Evolutionary conservation across 805 yeast genomes (phyloP).

Genomic region (Ogataea henricii): DNA sequence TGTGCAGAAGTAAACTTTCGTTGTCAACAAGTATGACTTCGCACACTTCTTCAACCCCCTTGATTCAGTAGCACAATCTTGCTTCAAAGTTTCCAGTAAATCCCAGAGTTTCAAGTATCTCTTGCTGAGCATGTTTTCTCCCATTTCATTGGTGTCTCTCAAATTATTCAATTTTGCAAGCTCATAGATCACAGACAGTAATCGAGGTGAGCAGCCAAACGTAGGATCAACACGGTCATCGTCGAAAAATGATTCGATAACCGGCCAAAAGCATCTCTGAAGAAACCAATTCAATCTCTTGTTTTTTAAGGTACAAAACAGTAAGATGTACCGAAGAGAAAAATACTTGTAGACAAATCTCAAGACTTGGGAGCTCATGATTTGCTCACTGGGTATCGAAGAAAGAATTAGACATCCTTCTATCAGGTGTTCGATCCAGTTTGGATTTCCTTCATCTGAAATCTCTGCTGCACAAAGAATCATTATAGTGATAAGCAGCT

Average conservation of each 20-base stretch:
- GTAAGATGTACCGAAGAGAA: slow-evolving; percentile 28
- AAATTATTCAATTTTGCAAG: slow-evolving; percentile 21
- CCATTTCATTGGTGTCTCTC: slow-evolving; percentile 8
- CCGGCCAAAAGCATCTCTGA: slow-evolving; percentile 26
- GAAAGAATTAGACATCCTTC: slow-evolving; percentile 34
- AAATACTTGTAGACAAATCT: slow-evolving; percentile 34
- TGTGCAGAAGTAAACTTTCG: slow-evolving; percentile 23
- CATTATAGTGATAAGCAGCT: slow-evolving; percentile 31
- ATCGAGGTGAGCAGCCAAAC: slow-evolving; percentile 36
- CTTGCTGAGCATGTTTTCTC: slow-evolving; percentile 7
- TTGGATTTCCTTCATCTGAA: slow-evolving; percentile 29
- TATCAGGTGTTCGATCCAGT: slow-evolving; percentile 35
- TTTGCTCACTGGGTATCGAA: slow-evolving; percentile 8
- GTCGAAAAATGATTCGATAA: slow-evolving; percentile 27
- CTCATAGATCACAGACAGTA: slow-evolving; percentile 25
- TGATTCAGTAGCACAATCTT: slow-evolving; percentile 5
- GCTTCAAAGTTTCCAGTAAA: slow-evolving; percentile 12
- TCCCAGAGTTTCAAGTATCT: slow-evolving; percentile 17
- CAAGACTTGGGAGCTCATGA: slow-evolving; percentile 15
- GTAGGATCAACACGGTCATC: slow-evolving; percentile 29
- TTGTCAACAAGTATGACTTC: slow-evolving; percentile 21
- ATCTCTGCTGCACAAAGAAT: slow-evolving; percentile 35
- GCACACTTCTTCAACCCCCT: slow-evolving; percentile 25
- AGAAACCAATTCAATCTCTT: slow-evolving; percentile 19
- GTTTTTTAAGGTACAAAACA: slow-evolving; percentile 30